Base-by-base conservation (phyloP, 768 basidiomycete species). In the Udeniomyces megalosporus region DNA sequence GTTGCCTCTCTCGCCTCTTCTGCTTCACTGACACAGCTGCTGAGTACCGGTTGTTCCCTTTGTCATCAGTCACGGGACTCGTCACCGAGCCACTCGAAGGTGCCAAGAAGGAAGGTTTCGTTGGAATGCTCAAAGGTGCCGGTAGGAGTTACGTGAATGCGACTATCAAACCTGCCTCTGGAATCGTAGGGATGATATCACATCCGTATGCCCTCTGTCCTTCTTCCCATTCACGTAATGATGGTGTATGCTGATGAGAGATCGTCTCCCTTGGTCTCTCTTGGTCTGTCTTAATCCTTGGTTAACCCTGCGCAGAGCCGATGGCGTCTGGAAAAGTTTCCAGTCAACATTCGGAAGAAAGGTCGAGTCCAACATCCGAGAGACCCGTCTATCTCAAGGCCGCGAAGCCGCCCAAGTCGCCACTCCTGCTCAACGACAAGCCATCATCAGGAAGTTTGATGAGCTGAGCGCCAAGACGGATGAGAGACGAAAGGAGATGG, bases 351-450 rank as follows among this genome's bases (percentile, higher is more conserved):
- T 69, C 56, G 73, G 71, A 0, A 61, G 69, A 54, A 71, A 71
- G 44, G 72, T 71, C 57, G 74, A 76, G 34, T 68, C 73, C 10
- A 69, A 71, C 14, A 74, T 74, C 24, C 74, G 75, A 8, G 54
- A 67, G n/a, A 76, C 74, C 14, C 72, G 77, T 29, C 71, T 77
- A 15, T 69, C 70, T 7, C 75, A 79, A 59, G 79, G 79, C 4
- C 51, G 71, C 6, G 73, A 28, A 11, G 63, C 63, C 2, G 49
- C 54, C 29, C 29, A 58, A 29, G 4, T 17, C 2, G 29, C 44
- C 12, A 34, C 42, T 2, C 24, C 47, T 2, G 20, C 28, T 12
- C 42, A 34, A 3, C 57, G 56, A 17, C 26, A n/a, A 4, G n/a
- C 24, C 8, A 28, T 64, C 15, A 45, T 64, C 20, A 22, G n/a